Evolutionary conservation across 208 protist genomes (phyloP), one percentile per base, ranked within the genome.

Genomic region (Trypanosoma conorhini): DNA sequence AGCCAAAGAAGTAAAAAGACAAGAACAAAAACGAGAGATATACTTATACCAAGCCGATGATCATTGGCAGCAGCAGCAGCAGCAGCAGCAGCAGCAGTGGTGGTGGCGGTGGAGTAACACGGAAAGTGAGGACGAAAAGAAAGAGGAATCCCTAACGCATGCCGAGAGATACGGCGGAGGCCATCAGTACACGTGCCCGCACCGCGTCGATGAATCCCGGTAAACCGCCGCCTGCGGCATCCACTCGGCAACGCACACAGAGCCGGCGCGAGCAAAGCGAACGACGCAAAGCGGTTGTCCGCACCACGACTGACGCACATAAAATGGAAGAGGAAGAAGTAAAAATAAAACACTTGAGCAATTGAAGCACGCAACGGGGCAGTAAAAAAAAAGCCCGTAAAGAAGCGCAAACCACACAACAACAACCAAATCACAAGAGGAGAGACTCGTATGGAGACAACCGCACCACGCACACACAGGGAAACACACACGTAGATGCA

Each of bases 111-210:
- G 33, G 33, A 38, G 33, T 2, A 38, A 38, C 33, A 38, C 33
- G 33, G 38, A 70, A 70, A 55, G 70, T 71, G 35, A 71, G 42
- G 42, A 38, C 69, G 50, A 62, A 48, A 52, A 63, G 24, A 48
- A 64, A 74, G 56, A 67, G 56, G 12, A 38, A 52, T 5, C 33
- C 33, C 7, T 7, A 38, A 38, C 4, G 33, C 33, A 38, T 38
- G 33, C 33, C 2, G 4, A 38, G 2, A 38, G 33, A 38, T 38
- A 7, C 2, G 2, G 7, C 7, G 33, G 4, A 38, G 33, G 33
- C 2, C 7, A 38, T 7, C 33, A 2, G 7, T 38, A 38, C 33
- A 38, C 7, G 7, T 38, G 33, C 33, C 2, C 33, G 33, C 33
- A 38, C 33, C 2, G 33, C 7, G 33, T 7, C 7, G 33, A 9